Percentiles rank a stretch among this genome's conserved stretches.
Evolutionary conservation across 768 basidiomycete genomes (phyloP).

Genomic region (Leccinum boreale): DNA sequence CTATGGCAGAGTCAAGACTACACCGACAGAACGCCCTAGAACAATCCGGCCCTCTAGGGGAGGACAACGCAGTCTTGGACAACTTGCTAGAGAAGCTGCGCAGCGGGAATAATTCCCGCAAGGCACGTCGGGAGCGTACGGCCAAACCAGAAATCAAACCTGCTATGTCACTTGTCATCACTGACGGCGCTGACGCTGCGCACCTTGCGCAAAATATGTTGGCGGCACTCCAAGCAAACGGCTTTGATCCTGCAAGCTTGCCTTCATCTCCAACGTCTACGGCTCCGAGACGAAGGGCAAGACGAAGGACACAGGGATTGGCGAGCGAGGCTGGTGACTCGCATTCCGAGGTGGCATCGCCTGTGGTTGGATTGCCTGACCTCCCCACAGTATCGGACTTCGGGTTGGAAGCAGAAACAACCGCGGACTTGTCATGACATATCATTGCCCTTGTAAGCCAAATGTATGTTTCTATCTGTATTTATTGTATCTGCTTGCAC

Average conservation of each 20-base stretch:
- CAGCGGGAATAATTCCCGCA: slow-evolving; percentile 62
- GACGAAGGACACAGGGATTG: slow-evolving; percentile 35
- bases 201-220: slow-evolving; percentile 74
- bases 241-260: slow-evolving; percentile 46
- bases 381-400: slow-evolving; percentile 29
- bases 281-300: slow-evolving; percentile 25
- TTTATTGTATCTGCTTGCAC: slow-evolving; percentile 31
- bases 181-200: slow-evolving; percentile 36
- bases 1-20: slow-evolving; percentile 59
- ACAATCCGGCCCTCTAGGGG: slow-evolving; percentile 45
- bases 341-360: slow-evolving; percentile 25
- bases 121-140: slow-evolving; percentile 48
- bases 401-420: slow-evolving; percentile 24
- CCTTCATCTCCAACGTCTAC: slow-evolving; percentile 48
- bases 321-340: slow-evolving; percentile 33
- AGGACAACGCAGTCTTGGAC: slow-evolving; percentile 61
- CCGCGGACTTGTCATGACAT: slow-evolving; percentile 24
- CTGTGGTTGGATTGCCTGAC: slow-evolving; percentile 22
- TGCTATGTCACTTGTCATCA: slow-evolving; percentile 13
- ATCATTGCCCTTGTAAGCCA: slow-evolving; percentile 21
- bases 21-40: slow-evolving; percentile 50
- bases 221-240: slow-evolving; percentile 67
- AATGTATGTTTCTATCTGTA: slow-evolving; percentile 31
- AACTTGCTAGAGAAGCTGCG: slow-evolving; percentile 67
- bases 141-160: slow-evolving; percentile 33